Evolutionary conservation across 2,329 filamentous ascomycete species (phyloP).

Genomic region (Dactylellina leptospora): DNA sequence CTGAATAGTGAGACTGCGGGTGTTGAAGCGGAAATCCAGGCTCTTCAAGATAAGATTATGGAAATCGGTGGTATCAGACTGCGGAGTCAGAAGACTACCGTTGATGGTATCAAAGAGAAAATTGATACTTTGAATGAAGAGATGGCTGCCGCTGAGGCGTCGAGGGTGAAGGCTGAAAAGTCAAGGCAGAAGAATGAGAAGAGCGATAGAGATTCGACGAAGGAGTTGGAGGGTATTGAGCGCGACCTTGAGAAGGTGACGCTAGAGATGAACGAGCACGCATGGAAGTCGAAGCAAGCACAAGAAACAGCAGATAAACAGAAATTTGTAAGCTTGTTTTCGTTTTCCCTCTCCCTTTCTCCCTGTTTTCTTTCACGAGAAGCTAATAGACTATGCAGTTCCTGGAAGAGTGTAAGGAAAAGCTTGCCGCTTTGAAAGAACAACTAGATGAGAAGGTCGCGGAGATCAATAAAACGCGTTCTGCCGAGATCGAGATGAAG

Average conservation of each 20-base stretch:
- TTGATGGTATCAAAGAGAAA: constrained; percentile 86
- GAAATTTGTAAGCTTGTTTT: constrained; percentile 68
- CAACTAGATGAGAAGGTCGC: constrained; percentile 86
- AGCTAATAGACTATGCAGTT: constrained; percentile 62
- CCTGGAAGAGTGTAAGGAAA: constrained; percentile 79
- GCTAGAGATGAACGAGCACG: constrained; percentile 79
- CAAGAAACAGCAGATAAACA: constrained; percentile 80
- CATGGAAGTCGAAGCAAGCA: constrained; percentile 76
- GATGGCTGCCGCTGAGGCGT: constrained; percentile 84
- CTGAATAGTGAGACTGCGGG: constrained; percentile 85
- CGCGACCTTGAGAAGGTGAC: constrained; percentile 80
- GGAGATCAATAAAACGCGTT: constrained; percentile 87
- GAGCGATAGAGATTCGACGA: constrained; percentile 77
- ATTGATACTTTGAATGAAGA: constrained; percentile 82
- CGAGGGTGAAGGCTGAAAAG: constrained; percentile 92
- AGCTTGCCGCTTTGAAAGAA: constrained; percentile 79
- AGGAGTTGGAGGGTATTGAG: constrained; percentile 77
- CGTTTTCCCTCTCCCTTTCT: too few relatives aligned
- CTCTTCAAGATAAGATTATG: constrained; percentile 96
- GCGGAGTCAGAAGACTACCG: constrained; percentile 85
- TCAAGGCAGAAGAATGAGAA: constrained; percentile 86
- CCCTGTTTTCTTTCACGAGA: too few relatives aligned
- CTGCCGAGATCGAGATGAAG: constrained; percentile 94
- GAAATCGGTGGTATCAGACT: constrained; percentile 94
- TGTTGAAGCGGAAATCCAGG: constrained; percentile 91